A percentile compares a stretch with the other conserved stretches of the same genome.
Conservation (phyloP, 176 grass and related monocot genomes). For the Musa beccarii region DNA sequence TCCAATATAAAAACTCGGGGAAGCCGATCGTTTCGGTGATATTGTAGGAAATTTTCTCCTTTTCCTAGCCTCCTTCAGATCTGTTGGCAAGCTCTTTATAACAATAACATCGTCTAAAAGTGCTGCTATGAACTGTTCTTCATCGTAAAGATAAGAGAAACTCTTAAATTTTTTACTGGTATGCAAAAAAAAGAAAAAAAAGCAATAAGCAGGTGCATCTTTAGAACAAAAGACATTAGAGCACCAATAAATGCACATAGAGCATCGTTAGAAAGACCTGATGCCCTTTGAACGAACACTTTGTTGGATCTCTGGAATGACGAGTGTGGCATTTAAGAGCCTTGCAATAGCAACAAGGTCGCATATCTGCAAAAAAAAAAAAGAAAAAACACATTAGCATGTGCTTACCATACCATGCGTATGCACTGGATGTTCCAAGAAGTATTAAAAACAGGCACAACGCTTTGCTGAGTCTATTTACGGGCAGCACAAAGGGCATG, state of each 20-base stretch:
- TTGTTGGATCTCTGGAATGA: constrained; percentile 95
- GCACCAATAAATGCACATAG: constrained; percentile 10
- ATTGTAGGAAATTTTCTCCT: constrained; percentile 85
- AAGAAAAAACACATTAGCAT: background rate
- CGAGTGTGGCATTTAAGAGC: constrained; percentile 92
- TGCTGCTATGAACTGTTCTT: constrained; percentile 77
- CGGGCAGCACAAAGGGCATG: background rate
- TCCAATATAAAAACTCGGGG: constrained; percentile 64
- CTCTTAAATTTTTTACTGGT: constrained; percentile 94
- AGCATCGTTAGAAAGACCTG: constrained; percentile 38
- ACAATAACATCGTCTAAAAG: constrained; percentile 66
- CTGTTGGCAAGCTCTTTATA: constrained; percentile 63
- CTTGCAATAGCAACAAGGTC: constrained; percentile 85
- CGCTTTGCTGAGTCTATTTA: no score
- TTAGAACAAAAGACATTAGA: constrained; percentile 15
- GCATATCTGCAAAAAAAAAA: constrained; percentile 81
- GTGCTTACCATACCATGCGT: no score
- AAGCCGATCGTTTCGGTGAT: constrained; percentile 56
- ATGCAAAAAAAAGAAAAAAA: constrained; percentile 16
- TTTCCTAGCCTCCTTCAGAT: constrained; percentile 87
- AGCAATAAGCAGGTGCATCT: constrained; percentile 10
- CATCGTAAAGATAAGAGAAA: constrained; percentile 90
- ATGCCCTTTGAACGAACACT: constrained; percentile 88
- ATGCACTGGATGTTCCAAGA: no score
- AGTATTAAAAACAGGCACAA: no score